Conservation (phyloP, 2,329 filamentous ascomycete species). For the Pseudogymnoascus sp. region DNA sequence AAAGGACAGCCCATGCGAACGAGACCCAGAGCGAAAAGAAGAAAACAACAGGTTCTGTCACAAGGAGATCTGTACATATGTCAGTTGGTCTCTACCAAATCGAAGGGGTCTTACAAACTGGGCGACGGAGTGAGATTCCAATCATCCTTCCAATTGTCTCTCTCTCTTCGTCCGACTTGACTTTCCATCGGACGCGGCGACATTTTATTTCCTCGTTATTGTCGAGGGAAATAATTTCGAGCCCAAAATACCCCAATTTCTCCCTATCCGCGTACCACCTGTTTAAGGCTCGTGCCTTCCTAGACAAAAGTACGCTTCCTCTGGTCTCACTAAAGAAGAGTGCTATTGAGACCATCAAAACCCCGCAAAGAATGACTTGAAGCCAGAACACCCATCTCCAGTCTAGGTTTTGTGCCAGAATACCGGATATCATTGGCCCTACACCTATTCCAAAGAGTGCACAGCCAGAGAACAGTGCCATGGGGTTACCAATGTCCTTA, state of each 20-base stretch:
- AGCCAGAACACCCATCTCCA: slow-evolving; percentile 91
- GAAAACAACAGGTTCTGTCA: slow-evolving; percentile 72
- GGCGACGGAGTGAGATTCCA: slow-evolving; percentile 62
- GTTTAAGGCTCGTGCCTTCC: slow-evolving; percentile 67
- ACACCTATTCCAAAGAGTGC: slow-evolving; percentile 72
- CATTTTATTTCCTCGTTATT: neutral
- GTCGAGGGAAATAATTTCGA: slow-evolving; percentile 28
- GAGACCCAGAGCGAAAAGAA: slow-evolving; percentile 85
- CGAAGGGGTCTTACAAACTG: slow-evolving; percentile 47
- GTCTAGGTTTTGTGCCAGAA: slow-evolving; percentile 55
- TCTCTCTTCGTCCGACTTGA: slow-evolving; percentile 69
- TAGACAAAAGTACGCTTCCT: slow-evolving; percentile 68
- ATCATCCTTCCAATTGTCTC: slow-evolving; percentile 62
- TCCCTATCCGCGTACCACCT: slow-evolving; percentile 71
- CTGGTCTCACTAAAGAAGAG: slow-evolving; percentile 74
- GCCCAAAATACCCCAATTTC: slow-evolving; percentile 39
- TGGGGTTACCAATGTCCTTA: slow-evolving; percentile 73
- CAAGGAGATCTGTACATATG: slow-evolving; percentile 45
- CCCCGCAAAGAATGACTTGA: slow-evolving; percentile 62
- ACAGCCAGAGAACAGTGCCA: slow-evolving; percentile 76
- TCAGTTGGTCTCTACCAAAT: neutral
- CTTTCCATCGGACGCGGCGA: slow-evolving; percentile 61
- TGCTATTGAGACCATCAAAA: slow-evolving; percentile 55
- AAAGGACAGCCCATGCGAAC: slow-evolving; percentile 84
- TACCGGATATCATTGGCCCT: slow-evolving; percentile 64